Conservation (phyloP, 2,329 filamentous ascomycete species). For the Ascochyta fabae region DNA sequence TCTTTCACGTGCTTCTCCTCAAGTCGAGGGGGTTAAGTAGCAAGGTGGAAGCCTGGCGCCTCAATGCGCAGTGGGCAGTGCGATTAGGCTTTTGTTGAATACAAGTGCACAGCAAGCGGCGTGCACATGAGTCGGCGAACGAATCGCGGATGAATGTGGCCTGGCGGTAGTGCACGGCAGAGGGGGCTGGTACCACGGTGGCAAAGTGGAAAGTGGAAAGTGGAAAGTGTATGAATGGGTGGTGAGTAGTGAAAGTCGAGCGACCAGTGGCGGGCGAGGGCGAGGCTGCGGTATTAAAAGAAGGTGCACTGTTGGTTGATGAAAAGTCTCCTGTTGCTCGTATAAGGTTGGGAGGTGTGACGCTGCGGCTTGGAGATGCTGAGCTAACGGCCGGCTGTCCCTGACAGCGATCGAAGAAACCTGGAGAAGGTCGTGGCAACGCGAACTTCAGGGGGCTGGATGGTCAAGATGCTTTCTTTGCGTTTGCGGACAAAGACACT, state of each 20-base stretch:
- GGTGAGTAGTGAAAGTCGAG: constrained; percentile 9
- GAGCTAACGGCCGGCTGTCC: constrained; percentile 17
- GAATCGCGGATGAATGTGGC: constrained; percentile 12
- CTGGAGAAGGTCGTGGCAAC: constrained; percentile 16
- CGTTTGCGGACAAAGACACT: constrained; percentile 10
- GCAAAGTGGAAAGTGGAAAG: constrained; percentile 6
- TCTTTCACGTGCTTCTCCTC: not conserved
- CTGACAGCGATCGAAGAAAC: constrained; percentile 16
- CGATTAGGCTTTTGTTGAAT: constrained; percentile 15
- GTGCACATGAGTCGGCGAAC: constrained; percentile 18
- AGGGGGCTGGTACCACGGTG: constrained; percentile 19
- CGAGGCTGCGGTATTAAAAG: constrained; percentile 3
- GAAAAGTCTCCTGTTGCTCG: constrained; percentile 11
- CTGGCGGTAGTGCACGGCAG: constrained; percentile 33
- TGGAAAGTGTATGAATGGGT: too few species aligned
- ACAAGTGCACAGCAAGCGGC: constrained; percentile 22
- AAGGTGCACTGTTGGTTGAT: constrained; percentile 4
- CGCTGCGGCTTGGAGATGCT: constrained; percentile 14
- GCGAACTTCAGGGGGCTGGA: constrained; percentile 5
- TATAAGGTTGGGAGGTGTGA: constrained; percentile 17
- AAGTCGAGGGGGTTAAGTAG: constrained; percentile 1
- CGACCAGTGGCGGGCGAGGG: not conserved
- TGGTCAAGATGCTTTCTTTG: not conserved
- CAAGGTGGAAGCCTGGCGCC: constrained; percentile 4
- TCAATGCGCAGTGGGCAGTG: constrained; percentile 8